Evolutionary conservation across 345 rosid species (phyloP), one percentile per base, ranked within the genome.

Genomic region (Brassica incana): DNA sequence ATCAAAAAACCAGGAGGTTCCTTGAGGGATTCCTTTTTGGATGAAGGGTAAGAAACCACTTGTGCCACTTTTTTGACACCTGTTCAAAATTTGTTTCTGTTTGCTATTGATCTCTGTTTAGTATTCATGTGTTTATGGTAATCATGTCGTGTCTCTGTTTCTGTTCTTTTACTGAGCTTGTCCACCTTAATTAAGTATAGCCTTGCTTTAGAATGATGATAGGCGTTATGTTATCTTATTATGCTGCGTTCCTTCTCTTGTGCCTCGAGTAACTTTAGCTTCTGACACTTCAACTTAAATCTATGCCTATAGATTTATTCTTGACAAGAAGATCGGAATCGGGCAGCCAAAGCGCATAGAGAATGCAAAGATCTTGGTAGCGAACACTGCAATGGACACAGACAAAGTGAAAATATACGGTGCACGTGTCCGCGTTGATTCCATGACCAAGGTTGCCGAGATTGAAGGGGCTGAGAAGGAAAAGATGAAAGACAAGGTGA

Each of bases 1-100:
- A 93, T 95, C 83, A 95, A 93, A 90, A 95, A 95, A 85, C 97
- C 98, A 29, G 99, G 99, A 76, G 98, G 99, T 71, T 91, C 98
- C 18, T 86, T 93, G 33, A 90, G 43, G 75, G 99, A 95, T 87
- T 95, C 99, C 15, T 95, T 95, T 85, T 87, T 95, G 77, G 99
- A 95, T 90, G 99, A 95, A 88, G 99, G 99, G 99, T 93, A 82
- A 81, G 88, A 69, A 25, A 52, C 6, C 50, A 80, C 65, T 33
- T 76, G 4, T 60, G 14, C 32, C 18, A 27, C 29, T 29, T 27
- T 69, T 52, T 61, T 61, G 15, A 9, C 30, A 6, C 5, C 72
- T 66, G 52, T 23, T 63, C 5, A 18, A 4, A 65, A 30, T 33
- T 14, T 67, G 11, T 70, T 25, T 70, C 43, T 20, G 2, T 5